A percentile compares a stretch with the other conserved stretches of the same genome.
Conservation (phyloP, 306 rosid genomes). For the Coriaria nepalensis region DNA sequence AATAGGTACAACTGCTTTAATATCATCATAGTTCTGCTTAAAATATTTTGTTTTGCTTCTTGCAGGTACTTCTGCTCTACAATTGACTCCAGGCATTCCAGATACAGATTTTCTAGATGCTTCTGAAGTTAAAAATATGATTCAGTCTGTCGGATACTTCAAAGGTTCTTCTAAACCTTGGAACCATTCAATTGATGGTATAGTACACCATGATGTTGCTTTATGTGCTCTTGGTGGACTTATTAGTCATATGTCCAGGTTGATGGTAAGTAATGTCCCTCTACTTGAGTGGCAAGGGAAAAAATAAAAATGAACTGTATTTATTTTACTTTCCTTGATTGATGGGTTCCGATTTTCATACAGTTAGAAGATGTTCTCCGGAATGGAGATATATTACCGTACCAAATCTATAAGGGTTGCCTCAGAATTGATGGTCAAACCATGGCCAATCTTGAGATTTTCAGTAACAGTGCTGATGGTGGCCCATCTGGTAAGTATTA, state of each 20-base stretch:
- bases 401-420: conserved; percentile 74
- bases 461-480: conserved; percentile 76
- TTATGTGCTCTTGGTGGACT: conserved; percentile 70
- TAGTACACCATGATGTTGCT: conserved; percentile 37
- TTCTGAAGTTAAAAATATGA: conserved; percentile 47
- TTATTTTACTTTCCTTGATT: background rate
- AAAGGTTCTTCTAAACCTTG: conserved; percentile 53
- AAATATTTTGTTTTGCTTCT: conserved; percentile 6
- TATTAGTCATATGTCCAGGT: conserved; percentile 63
- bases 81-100: conserved; percentile 51
- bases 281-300: no score
- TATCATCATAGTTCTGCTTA: no score
- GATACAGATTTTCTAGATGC: conserved; percentile 31
- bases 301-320: conserved; percentile 1
- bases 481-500: conserved; percentile 59
- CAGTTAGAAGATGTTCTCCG: conserved; percentile 68
- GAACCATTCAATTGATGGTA: conserved; percentile 35
- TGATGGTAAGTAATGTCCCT: conserved; percentile 54
- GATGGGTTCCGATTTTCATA: conserved; percentile 3
- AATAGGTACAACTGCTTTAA: no score
- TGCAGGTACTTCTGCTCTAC: conserved; percentile 52
- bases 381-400: conserved; percentile 62
- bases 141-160: conserved; percentile 57
- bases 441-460: conserved; percentile 78
- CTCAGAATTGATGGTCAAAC: conserved; percentile 98